Percentiles rank a stretch among this genome's conserved stretches.
phyloP scores from a whole-genome alignment of 345 rosid species.

The Hibiscus trionum region DNA sequence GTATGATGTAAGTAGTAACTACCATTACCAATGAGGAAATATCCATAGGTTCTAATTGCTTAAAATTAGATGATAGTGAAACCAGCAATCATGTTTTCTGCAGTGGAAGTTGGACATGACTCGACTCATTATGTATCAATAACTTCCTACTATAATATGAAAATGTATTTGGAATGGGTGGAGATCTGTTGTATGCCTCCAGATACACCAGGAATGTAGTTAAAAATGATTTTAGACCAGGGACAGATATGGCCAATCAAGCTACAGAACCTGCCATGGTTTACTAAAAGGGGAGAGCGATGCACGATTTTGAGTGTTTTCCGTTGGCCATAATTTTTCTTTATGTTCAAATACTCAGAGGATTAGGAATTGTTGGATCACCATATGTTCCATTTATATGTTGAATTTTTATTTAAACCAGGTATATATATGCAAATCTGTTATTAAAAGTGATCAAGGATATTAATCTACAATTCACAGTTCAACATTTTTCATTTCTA shows the following conservation, averaged over 20 bases:
- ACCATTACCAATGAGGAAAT: neutral
- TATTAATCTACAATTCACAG: neutral
- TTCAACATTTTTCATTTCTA: slow-evolving; percentile 9
- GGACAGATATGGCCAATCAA: neutral
- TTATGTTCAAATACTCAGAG: neutral
- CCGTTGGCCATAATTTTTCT: neutral
- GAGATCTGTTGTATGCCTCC: neutral
- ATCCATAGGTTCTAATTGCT: neutral
- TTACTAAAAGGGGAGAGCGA: neutral
- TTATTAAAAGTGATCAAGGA: neutral
- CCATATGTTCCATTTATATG: neutral
- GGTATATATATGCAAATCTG: neutral
- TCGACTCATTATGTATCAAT: neutral
- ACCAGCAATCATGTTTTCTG: neutral
- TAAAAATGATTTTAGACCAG: neutral
- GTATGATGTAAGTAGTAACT: neutral
- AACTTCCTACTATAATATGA: neutral
- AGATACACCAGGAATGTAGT: neutral
- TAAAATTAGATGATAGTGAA: slow-evolving; percentile 3
- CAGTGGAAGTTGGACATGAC: neutral
- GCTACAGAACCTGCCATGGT: neutral
- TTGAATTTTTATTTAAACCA: neutral
- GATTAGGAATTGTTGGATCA: neutral
- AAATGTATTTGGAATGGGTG: neutral
- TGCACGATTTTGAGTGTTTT: neutral